phyloP scores from a whole-genome alignment of 371 early-diverging fungal genomes.

The Apophysomyces elegans region DNA sequence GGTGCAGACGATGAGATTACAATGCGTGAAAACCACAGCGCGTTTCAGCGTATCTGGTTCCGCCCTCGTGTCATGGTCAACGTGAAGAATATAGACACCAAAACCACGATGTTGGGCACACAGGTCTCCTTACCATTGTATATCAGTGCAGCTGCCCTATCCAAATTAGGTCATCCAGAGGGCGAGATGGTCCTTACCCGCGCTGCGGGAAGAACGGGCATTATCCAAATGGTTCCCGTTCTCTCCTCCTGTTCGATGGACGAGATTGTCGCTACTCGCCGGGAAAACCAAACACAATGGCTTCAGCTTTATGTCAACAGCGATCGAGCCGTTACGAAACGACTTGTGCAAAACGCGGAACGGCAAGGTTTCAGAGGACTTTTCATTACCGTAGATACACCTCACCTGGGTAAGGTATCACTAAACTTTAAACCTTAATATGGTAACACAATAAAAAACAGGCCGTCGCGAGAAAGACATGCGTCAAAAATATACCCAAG shows the following conservation, averaged over 20 bases:
- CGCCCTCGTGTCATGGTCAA: slow-evolving; percentile 78
- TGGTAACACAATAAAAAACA: slow-evolving; percentile 84
- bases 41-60: slow-evolving; percentile 74
- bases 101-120: slow-evolving; percentile 67
- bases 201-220: slow-evolving; percentile 50
- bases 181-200: slow-evolving; percentile 72
- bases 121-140: slow-evolving; percentile 54
- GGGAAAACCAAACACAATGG: slow-evolving; percentile 59
- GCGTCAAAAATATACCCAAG: slow-evolving; percentile 73
- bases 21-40: slow-evolving; percentile 74
- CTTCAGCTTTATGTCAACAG: slow-evolving; percentile 93
- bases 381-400: slow-evolving; percentile 93
- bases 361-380: slow-evolving; percentile 77
- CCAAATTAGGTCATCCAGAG: slow-evolving; percentile 75
- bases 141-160: slow-evolving; percentile 65
- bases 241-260: slow-evolving; percentile 70
- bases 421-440: slow-evolving; percentile 11
- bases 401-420: slow-evolving; percentile 61
- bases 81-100: slow-evolving; percentile 64
- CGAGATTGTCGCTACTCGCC: slow-evolving; percentile 53
- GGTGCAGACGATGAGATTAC: slow-evolving; percentile 87
- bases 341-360: slow-evolving; percentile 80
- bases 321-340: slow-evolving; percentile 71
- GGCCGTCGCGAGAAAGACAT: slow-evolving; percentile 88
- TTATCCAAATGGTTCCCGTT: slow-evolving; percentile 75